These are phyloP conservation scores for Saturnispora saitoi DNA, from an alignment of 805 yeast species.

Conservation along the genomic window DNA sequence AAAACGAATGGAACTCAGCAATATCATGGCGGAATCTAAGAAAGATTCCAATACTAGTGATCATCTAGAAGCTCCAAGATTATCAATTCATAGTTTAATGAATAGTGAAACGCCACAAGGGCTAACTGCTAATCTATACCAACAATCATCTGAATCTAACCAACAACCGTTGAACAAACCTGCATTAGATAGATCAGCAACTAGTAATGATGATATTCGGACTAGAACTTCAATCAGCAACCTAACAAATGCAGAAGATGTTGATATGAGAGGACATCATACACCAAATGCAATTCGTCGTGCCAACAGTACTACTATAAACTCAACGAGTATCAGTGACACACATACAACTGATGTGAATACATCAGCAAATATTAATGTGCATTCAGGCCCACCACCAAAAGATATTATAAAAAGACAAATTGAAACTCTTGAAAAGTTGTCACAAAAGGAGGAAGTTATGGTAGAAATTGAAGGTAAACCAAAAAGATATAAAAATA, in stretches of 20 bases:
- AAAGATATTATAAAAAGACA: constrained; percentile 18
- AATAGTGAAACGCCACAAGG: constrained; percentile 17
- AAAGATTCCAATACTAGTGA: background rate
- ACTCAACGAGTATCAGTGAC: background rate
- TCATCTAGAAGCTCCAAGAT: constrained; percentile 14
- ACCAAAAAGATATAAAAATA: constrained; percentile 53
- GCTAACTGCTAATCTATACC: background rate
- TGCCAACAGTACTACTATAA: constrained; percentile 5
- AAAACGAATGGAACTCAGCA: constrained; percentile 24
- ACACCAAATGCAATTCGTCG: constrained; percentile 26
- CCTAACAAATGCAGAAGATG: constrained; percentile 39
- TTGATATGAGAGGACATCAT: constrained; percentile 34
- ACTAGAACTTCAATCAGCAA: constrained; percentile 25
- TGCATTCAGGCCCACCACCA: background rate
- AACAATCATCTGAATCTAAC: background rate
- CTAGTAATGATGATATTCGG: constrained; percentile 4
- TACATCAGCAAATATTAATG: background rate
- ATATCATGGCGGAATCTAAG: constrained; percentile 18
- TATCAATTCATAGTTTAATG: constrained; percentile 28
- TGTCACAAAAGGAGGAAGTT: constrained; percentile 22
- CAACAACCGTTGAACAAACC: background rate
- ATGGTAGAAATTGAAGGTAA: constrained; percentile 26
- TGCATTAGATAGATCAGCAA: background rate
- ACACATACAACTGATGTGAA: background rate
- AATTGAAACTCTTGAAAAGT: constrained; percentile 21